Evolutionary conservation across 169 alveolate species (phyloP), one percentile per base, ranked within the genome.

Genomic region (Cryptosporidium baileyi): DNA sequence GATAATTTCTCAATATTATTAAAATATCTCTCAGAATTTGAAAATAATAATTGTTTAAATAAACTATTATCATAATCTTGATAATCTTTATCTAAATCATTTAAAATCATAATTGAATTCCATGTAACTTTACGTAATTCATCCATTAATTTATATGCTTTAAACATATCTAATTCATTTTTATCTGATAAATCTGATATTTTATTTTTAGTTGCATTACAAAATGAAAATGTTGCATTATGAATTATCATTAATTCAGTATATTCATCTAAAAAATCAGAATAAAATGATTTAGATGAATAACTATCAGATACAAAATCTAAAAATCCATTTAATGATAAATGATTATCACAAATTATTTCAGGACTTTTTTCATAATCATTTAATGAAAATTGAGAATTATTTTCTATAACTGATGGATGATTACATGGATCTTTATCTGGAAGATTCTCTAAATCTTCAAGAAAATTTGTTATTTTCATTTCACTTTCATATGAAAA

Each of bases 341-440:
- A 45, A 11, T 45, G 49, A 13, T 22, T 22, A 1, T 34, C 51
- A 3, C 81, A 65, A 5, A 65, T 44, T 28, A n/a, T 15, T 7
- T 11, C 62, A 34, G 47, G 43, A 11, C 43, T 38, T 19, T 62
- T 51, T 19, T 47, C 54, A 24, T 65, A 65, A 26, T 65, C 81
- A 36, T 65, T 65, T 45, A 38, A 26, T 8, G 81, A 65, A 8
- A 65, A 40, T 41, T 47, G 81, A 17, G 3, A 1, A 9, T 51
- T 65, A 5, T 36, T 51, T 15, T 65, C 81, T 15, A 8, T 44
- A 1, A 65, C 81, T 7, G 81, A 65, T 5, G 81, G 81, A 51
- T 65, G 81, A n/a, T 28, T 9, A 19, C 81, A 65, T 2, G 81
- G 81, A n/a, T 65, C 43, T 60, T 51, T 45, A 22, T 65, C 81